A percentile compares a stretch with the other conserved stretches of the same genome.
These are phyloP conservation scores for Trichosporon sp. DNA, from an alignment of 1,284 basidiomycete genomes.

Conservation along the genomic window DNA sequence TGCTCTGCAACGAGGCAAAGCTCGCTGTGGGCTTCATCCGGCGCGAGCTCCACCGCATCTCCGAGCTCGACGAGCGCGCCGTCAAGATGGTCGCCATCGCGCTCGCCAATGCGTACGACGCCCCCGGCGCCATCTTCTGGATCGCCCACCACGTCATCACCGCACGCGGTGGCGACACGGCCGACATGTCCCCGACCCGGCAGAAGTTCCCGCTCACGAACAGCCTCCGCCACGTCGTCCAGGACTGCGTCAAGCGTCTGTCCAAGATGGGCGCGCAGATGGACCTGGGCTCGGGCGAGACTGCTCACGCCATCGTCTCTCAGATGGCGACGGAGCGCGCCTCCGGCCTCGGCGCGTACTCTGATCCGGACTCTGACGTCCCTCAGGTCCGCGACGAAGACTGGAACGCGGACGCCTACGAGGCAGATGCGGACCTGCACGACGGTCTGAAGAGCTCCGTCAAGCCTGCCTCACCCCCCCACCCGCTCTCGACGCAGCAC, in stretches of 20 bases:
- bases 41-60: slow-evolving; percentile 20
- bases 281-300: slow-evolving; percentile 3
- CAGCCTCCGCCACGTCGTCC: neutral
- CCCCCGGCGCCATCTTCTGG: slow-evolving; percentile 28
- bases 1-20: neutral
- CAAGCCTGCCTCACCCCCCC: neutral
- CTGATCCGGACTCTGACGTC: neutral
- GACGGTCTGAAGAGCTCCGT: neutral
- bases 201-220: neutral
- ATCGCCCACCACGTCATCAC: slow-evolving; percentile 23
- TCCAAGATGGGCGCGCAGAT: slow-evolving; percentile 7
- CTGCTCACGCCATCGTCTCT: neutral
- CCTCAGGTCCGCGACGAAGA: neutral
- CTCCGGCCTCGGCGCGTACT: neutral
- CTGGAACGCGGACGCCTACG: neutral
- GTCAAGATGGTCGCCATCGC: slow-evolving; percentile 27
- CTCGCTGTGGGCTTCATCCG: slow-evolving; percentile 23
- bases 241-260: slow-evolving; percentile 1
- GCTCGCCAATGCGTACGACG: slow-evolving; percentile 22
- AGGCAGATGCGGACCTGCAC: neutral
- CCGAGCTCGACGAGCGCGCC: slow-evolving; percentile 16
- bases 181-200: neutral
- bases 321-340: neutral
- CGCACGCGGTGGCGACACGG: neutral
- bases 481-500: neutral